Evolutionary conservation across 2,329 filamentous ascomycete species (phyloP), one percentile per base, ranked within the genome.

Genomic region (Talaromyces atroroseus): DNA sequence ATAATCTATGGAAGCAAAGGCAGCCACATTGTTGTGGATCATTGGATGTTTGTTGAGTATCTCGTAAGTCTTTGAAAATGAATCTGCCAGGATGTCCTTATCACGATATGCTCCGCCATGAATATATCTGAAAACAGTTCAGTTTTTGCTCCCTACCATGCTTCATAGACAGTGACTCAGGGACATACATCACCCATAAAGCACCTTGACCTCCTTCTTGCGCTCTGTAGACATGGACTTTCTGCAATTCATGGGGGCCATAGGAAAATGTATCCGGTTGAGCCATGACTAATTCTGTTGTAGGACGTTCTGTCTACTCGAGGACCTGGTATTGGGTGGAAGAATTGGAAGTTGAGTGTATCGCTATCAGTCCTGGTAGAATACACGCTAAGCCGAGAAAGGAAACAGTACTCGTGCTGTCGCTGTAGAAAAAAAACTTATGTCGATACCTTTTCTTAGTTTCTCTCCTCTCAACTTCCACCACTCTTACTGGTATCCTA

Each of bases 31-130:
- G 5, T 49, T 24, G 47, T 38, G 59, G 57, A 61, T 24, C 48
- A 59, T 2, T 62, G 58, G 16, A 59, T 58, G 20, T 60, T 60
- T 24, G 70, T 14, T 66, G 11, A 76, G 66, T 44, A 66, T 59
- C 1, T 66, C 63, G 32, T 71, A 62, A 2, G 75, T 69, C 4
- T 68, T 65, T 8, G 66, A 59, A 59, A 78, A 73, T 1, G 66
- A 66, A 7, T 61, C 54, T 3, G 71, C 65, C 12, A 70, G 72
- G 38, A 75, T 66, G 11, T 62, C 65, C 50, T 76, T 76, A 59
- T 79, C 77, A 45, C 77, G 71, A 72, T 77, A 79, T 61, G 76
- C 77, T 54, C 77, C 77, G 45, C 77, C 77, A 61, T 79, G 77
- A 57, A 79, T 75, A 59, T 74, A 77, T 54, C 72, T 74, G 21